Percentiles rank a stretch among this genome's conserved stretches.
Evolutionary conservation across 176 grass and related monocot genomes (phyloP).

Genomic region (Musa troglodytarum): DNA sequence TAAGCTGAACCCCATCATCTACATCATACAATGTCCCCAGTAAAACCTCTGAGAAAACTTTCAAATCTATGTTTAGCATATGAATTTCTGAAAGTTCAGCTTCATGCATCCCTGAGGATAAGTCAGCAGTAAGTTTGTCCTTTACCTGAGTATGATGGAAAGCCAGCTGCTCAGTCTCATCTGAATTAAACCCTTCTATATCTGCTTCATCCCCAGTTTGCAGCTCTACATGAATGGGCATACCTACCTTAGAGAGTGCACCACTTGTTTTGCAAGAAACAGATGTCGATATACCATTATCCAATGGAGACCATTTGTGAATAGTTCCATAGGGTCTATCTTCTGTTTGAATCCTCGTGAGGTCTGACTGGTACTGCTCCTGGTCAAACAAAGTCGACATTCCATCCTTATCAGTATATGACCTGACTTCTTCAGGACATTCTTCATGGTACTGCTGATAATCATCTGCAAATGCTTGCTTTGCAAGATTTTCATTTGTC

Average conservation of each 20-base stretch:
- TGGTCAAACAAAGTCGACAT: constrained; percentile 9
- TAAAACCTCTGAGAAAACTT: constrained; percentile 75
- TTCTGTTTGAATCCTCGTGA: constrained; percentile 22
- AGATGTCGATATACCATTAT: constrained; percentile 25
- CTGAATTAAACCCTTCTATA: not conserved
- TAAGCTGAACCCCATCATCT: constrained; percentile 41
- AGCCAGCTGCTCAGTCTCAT: not conserved
- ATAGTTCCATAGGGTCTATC: constrained; percentile 17
- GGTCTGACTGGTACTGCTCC: constrained; percentile 16
- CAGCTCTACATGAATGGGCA: constrained; percentile 1
- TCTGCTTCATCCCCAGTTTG: constrained; percentile 9
- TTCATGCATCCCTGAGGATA: constrained; percentile 29
- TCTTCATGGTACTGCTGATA: constrained; percentile 36
- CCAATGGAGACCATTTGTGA: constrained; percentile 16
- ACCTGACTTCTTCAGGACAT: constrained; percentile 20
- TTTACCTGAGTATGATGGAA: not conserved
- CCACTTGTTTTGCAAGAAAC: constrained; percentile 17
- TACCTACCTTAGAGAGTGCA: not conserved
- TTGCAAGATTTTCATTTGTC: constrained; percentile 79
- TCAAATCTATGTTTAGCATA: constrained; percentile 44
- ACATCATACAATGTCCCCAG: constrained; percentile 42
- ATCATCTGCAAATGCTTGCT: constrained; percentile 61
- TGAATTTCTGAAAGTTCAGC: constrained; percentile 55
- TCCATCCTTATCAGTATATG: constrained; percentile 22
- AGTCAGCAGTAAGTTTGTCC: not conserved